Conservation (phyloP, 1,284 basidiomycete genomes). For the Rhodotorula sp. region DNA sequence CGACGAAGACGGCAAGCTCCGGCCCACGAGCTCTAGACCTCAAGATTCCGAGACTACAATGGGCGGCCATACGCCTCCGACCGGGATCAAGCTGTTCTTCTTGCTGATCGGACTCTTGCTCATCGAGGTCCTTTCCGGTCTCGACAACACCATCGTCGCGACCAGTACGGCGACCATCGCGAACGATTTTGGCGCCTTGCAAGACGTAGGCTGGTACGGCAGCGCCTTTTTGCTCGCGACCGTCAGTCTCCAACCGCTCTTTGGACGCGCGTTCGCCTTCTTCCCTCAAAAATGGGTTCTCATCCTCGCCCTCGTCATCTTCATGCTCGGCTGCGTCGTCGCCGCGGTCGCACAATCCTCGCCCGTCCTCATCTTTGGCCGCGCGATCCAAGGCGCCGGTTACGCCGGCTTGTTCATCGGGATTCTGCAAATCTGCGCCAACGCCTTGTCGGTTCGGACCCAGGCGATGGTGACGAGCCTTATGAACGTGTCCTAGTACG, state of each 20-base stretch:
- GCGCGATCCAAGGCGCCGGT: constrained; percentile 36
- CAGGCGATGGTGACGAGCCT: constrained; percentile 25
- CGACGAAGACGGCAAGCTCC: neutral
- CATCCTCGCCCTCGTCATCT: constrained; percentile 36
- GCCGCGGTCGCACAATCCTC: constrained; percentile 41
- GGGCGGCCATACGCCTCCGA: neutral
- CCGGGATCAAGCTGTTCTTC: constrained; percentile 10
- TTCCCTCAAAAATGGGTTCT: constrained; percentile 43
- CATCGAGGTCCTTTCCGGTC: constrained; percentile 30
- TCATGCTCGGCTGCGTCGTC: constrained; percentile 44
- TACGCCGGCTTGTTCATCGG: constrained; percentile 26
- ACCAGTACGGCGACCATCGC: constrained; percentile 14
- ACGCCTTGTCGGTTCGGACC: constrained; percentile 13
- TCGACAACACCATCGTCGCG: constrained; percentile 35
- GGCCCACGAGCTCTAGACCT: neutral
- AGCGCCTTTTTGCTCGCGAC: constrained; percentile 28
- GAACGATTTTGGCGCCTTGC: constrained; percentile 24
- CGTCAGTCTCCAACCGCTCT: constrained; percentile 27
- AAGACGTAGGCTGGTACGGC: constrained; percentile 36
- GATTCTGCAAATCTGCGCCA: constrained; percentile 11
- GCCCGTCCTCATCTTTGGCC: constrained; percentile 43
- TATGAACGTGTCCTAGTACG: constrained; percentile 23
- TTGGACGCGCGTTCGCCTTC: constrained; percentile 26
- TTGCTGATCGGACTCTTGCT: constrained; percentile 20
- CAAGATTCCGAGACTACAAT: too few species aligned